Base-by-base conservation (phyloP, 2,329 filamentous ascomycete species). In the Emericellopsis atlantica region DNA sequence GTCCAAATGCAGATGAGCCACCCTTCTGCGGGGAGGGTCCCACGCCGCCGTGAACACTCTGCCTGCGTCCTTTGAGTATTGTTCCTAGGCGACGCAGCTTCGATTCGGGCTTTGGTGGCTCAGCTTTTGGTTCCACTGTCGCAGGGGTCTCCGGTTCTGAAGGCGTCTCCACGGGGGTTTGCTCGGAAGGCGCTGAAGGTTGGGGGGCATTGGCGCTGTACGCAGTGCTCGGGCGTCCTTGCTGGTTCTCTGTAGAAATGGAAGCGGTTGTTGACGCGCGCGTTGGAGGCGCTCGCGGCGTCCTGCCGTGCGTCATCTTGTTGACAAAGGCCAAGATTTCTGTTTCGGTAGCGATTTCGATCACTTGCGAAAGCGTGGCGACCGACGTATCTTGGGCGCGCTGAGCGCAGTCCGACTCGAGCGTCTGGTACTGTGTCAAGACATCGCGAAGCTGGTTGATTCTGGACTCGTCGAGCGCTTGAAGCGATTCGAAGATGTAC, bases 401-500 rank as follows among this genome's bases (percentile, higher is more conserved):
- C 58, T 94, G 84, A 14, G 90, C 79, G 50, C 85, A 79, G 55
- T 98, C 92, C 23, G 86, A 76, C 58, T 96, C 90, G 56, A 94
- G 83, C 0, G 92, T 98, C 60, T 94, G 81, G 51, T 90, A 84
- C 54, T 95, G 89, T 1, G 92, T 96, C 45, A 98, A 72, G 33
- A 85, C 76, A 60, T 96, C 90, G 46, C 90, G 83, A 44, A 98
- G 70, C 54, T 93, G 83, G 59, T 95, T 95, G 49, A 93, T 69
- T 42, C 92, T 79, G 51, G 76, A 81, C 65, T 98, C 92, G 55
- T 98, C 92, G 26, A 93, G 68, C 6, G 85, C 82, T 58, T 98
- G 92, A 22, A 98, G 74, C 45, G 81, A 84, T 62, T 98, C 92
- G 55, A 94, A 95, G 45, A 95, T 83, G 60, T 86, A 96, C 1